These are phyloP conservation scores for Hanseniaspora hatyaiensis DNA, from an alignment of 805 yeast species.

Conservation along the genomic window DNA sequence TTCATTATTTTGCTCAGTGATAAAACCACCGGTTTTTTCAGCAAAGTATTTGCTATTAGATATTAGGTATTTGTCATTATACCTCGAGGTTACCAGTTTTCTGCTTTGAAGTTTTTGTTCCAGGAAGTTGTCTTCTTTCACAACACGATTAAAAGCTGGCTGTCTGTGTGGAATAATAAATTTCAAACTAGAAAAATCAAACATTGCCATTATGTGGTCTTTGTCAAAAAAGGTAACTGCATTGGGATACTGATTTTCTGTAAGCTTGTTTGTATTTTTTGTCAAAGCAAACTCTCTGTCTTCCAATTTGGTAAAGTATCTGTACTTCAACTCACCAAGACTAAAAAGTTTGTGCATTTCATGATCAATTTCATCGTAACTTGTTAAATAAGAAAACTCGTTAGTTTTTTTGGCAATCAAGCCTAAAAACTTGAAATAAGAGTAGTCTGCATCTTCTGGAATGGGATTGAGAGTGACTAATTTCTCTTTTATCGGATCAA, in stretches of 20 bases:
- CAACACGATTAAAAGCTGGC: too few species aligned
- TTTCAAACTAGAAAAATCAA: background rate
- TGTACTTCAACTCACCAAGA: constrained; percentile 34
- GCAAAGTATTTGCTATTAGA: constrained; percentile 5
- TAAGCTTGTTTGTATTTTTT: too few species aligned
- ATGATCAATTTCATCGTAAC: constrained; percentile 31
- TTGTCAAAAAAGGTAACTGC: background rate
- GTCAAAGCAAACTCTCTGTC: constrained; percentile 1
- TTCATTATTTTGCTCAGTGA: background rate
- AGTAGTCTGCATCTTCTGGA: constrained; percentile 30
- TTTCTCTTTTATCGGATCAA: constrained; percentile 43
- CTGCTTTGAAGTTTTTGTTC: too few species aligned
- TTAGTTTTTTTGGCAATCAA: constrained; percentile 21
- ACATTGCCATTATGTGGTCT: background rate
- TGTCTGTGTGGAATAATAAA: background rate
- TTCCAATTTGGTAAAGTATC: background rate
- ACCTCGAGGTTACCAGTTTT: too few species aligned
- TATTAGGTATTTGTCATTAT: too few species aligned
- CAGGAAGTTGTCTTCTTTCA: too few species aligned
- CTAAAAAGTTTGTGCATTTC: constrained; percentile 48
- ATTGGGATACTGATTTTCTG: too few species aligned
- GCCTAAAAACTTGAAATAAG: constrained; percentile 33
- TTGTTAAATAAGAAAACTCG: constrained; percentile 20
- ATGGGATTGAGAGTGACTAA: constrained; percentile 51
- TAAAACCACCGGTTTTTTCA: background rate